These are phyloP conservation scores for Cicer judaicum DNA, from an alignment of 306 rosid species.

Conservation along the genomic window DNA sequence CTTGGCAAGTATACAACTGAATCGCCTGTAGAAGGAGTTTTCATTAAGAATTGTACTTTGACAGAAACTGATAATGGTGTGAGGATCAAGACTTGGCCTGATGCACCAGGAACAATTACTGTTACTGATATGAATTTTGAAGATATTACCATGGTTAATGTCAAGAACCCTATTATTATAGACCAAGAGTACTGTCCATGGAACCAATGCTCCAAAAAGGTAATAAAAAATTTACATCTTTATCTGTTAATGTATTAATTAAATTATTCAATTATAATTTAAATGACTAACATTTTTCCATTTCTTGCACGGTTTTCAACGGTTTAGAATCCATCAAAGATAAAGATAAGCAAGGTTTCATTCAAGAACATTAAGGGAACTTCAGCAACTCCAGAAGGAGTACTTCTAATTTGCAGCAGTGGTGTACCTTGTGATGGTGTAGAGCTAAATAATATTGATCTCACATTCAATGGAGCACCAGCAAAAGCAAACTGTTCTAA, in stretches of 20 bases:
- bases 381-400: background rate
- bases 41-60: conserved; percentile 8
- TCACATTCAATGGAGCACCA: conserved; percentile 17
- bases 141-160: conserved; percentile 21
- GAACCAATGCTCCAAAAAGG: conserved; percentile 26
- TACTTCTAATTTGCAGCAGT: background rate
- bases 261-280: background rate
- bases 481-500: conserved; percentile 6
- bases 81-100: conserved; percentile 29
- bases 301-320: background rate
- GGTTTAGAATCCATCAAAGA: conserved; percentile 20
- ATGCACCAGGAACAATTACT: background rate
- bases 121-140: conserved; percentile 30
- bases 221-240: background rate
- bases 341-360: conserved; percentile 28
- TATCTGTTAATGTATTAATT: background rate
- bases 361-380: conserved; percentile 29
- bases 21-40: background rate
- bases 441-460: conserved; percentile 15
- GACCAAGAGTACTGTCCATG: conserved; percentile 35
- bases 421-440: conserved; percentile 24
- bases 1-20: conserved; percentile 10
- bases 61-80: background rate
- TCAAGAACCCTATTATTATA: conserved; percentile 3
- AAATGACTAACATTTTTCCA: too few species aligned